phyloP scores from a whole-genome alignment of 345 rosid species.

The thale cress (Arabidopsis thaliana) region DNA sequence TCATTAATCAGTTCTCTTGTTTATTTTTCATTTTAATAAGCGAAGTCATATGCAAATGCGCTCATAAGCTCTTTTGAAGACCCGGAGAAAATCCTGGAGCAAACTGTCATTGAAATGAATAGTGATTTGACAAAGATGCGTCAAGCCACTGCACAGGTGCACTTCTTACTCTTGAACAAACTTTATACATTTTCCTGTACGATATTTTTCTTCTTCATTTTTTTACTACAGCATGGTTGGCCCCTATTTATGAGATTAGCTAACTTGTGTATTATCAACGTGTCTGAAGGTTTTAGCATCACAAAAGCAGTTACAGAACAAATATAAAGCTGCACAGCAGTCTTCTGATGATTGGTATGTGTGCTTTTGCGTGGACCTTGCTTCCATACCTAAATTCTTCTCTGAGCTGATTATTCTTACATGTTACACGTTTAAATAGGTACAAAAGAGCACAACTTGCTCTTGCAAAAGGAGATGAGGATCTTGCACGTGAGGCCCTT shows the following conservation, averaged over 20 bases:
- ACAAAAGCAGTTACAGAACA: slow-evolving; percentile 77
- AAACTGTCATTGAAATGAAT: slow-evolving; percentile 78
- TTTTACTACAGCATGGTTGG: background rate
- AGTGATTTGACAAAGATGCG: slow-evolving; percentile 78
- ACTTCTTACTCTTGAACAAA: slow-evolving; percentile 5
- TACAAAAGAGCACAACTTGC: slow-evolving; percentile 79
- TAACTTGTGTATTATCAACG: slow-evolving; percentile 22
- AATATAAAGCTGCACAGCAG: slow-evolving; percentile 65
- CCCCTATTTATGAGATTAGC: slow-evolving; percentile 8
- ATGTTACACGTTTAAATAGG: slow-evolving; percentile 49
- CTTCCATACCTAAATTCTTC: background rate
- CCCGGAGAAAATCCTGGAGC: slow-evolving; percentile 82
- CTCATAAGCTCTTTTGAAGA: slow-evolving; percentile 70
- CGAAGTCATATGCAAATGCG: slow-evolving; percentile 78
- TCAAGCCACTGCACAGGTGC: slow-evolving; percentile 83
- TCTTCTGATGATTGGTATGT: slow-evolving; percentile 79
- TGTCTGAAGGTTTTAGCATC: slow-evolving; percentile 71
- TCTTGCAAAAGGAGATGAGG: slow-evolving; percentile 77
- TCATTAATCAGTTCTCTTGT: slow-evolving; percentile 19
- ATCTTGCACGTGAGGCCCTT: slow-evolving; percentile 85
- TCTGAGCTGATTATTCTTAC: slow-evolving; percentile 9
- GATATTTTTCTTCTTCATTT: slow-evolving; percentile 25
- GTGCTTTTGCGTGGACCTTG: slow-evolving; percentile 7
- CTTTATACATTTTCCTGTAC: slow-evolving; percentile 1
- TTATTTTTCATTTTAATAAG: slow-evolving; percentile 22